Percentiles rank a stretch among this genome's conserved stretches.
Evolutionary conservation across 1,284 basidiomycete species (phyloP).

Genomic region (Sporisorium sorghi): DNA sequence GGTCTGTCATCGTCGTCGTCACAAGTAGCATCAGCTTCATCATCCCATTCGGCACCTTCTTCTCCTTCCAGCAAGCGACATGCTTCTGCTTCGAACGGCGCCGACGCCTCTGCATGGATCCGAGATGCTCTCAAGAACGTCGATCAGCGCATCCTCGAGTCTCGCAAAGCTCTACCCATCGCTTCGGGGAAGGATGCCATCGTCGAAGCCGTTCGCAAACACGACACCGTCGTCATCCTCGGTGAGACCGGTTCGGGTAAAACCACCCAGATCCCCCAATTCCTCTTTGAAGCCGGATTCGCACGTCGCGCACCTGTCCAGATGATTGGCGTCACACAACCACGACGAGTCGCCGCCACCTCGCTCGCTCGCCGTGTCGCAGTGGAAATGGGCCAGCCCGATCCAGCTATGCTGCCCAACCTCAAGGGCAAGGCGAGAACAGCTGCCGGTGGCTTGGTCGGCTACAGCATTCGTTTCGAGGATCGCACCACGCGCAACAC

Average conservation of each 20-base stretch:
- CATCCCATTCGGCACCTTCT: constrained; percentile 9
- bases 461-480: constrained; percentile 96
- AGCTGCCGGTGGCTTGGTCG: constrained; percentile 74
- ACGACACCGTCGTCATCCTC: constrained; percentile 90
- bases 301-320: constrained; percentile 67
- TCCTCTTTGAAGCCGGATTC: constrained; percentile 79
- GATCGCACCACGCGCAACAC: constrained; percentile 79
- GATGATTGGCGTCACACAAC: constrained; percentile 80
- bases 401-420: constrained; percentile 44
- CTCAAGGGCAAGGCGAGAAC: constrained; percentile 41
- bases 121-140: constrained; percentile 34
- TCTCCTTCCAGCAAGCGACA: constrained; percentile 12
- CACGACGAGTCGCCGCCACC: constrained; percentile 91
- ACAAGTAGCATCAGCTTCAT: background rate
- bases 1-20: background rate
- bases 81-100: constrained; percentile 11
- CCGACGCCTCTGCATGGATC: constrained; percentile 26
- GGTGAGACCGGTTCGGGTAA: constrained; percentile 98
- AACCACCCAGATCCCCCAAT: constrained; percentile 76
- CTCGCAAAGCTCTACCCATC: constrained; percentile 57
- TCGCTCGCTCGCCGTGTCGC: constrained; percentile 90
- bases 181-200: constrained; percentile 52
- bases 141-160: constrained; percentile 45
- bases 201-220: constrained; percentile 70
- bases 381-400: constrained; percentile 77